Evolutionary conservation across 495 filamentous ascomycete species (phyloP), one percentile per base, ranked within the genome.

Genomic region (Penicillium macrosclerotiorum): DNA sequence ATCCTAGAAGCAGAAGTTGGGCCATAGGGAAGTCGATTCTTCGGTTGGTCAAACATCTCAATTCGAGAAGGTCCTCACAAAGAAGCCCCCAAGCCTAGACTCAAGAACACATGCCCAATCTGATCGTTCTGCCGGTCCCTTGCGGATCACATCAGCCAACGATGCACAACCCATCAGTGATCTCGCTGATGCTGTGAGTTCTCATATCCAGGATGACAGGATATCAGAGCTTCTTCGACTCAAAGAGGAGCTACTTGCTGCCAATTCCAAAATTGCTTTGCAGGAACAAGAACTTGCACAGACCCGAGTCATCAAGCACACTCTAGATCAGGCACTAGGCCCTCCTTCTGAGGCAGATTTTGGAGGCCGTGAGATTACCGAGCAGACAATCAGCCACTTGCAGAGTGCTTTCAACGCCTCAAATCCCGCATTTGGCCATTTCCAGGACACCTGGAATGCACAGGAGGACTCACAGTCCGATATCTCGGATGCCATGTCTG

Each of bases 281-380:
- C 85, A 95, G 65, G 88, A 89, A 49, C 81, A 90, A 45, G 89
- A 96, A 64, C 77, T 96, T 42, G 76, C 85, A 19, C 86, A 92
- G 47, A 85, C 75, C 8, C 88, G 89, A 32, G 80, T 81, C 57
- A 82, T 81, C 35, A 86, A 84, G 60, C 84, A 88, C 57, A 89
- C 85, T 11, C 51, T 90, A 35, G 85, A 90, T 43, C 81, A 89
- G 58, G 80, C 81, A 42, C 74, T 90, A 44, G 84, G 82, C 8
- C 74, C 80, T 47, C 68, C 80, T 8, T 78, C 79, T 23, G 79
- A 80, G 31, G 69, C 68, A 17, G 83, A 86, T 37, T 67, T 71
- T 42, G 62, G 64, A 42, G 65, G 55, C 35, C 69, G 67, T 42
- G 74, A 79, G 31, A 59, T 74, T 8, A 74, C 68, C 4, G 79